Evolutionary conservation across 805 yeast species (phyloP).

Genomic region (Ogataea polymorpha): DNA sequence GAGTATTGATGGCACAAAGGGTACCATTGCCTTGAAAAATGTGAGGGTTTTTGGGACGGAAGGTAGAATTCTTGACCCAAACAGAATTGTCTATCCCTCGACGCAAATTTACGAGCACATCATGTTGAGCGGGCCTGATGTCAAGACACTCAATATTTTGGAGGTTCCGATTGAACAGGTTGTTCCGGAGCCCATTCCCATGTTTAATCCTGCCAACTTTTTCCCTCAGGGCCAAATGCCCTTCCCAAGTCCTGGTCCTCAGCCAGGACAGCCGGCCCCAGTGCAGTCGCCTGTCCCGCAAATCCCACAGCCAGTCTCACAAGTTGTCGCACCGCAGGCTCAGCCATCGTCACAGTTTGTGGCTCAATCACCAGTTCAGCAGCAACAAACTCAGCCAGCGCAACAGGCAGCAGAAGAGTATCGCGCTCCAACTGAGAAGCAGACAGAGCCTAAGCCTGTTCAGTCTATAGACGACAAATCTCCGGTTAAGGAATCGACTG

Average conservation of each 20-base stretch:
- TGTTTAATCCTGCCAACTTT: constrained; percentile 22
- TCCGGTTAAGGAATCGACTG: neutral
- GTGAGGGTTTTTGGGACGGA: constrained; percentile 91
- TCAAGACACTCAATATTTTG: constrained; percentile 80
- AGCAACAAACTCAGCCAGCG: too few species aligned
- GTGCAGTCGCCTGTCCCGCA: neutral
- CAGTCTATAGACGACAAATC: neutral
- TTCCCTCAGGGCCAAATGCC: constrained; percentile 21
- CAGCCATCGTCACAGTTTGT: neutral
- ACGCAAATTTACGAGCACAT: constrained; percentile 68
- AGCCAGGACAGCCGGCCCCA: constrained; percentile 8
- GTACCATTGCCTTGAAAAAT: constrained; percentile 78
- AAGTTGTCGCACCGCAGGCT: neutral
- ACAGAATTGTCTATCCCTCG: constrained; percentile 69
- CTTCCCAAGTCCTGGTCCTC: constrained; percentile 10
- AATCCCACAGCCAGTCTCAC: neutral
- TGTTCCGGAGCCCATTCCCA: constrained; percentile 47
- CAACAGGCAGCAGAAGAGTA: too few species aligned
- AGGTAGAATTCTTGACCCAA: constrained; percentile 73
- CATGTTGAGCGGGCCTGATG: constrained; percentile 88
- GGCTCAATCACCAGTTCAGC: too few species aligned
- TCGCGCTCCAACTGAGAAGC: too few species aligned
- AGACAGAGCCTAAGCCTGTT: too few species aligned
- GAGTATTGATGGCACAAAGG: constrained; percentile 82
- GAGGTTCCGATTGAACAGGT: constrained; percentile 68